phyloP scores from a whole-genome alignment of 2,329 filamentous ascomycete genomes.

The Aspergillus fructus region DNA sequence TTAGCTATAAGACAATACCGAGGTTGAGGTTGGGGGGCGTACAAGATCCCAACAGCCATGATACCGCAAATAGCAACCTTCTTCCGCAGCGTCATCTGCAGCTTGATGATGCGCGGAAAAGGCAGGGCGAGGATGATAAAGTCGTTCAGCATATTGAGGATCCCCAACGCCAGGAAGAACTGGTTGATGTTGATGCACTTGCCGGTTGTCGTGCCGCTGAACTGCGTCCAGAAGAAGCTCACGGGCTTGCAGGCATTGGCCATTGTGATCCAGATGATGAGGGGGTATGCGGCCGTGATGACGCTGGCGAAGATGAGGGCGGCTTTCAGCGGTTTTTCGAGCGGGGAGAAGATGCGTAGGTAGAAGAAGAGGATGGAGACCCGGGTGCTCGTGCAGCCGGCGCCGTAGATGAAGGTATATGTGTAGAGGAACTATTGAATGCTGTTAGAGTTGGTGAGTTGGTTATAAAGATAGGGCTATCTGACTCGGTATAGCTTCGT shows the following conservation, averaged over 20 bases:
- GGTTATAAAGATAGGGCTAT: background rate
- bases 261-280: conserved; percentile 16
- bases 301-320: conserved; percentile 7
- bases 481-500: conserved; percentile 13
- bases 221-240: conserved; percentile 19
- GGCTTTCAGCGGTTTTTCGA: conserved; percentile 10
- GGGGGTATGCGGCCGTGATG: conserved; percentile 13
- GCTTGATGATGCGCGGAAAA: conserved; percentile 8
- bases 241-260: conserved; percentile 13
- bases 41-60: conserved; percentile 20
- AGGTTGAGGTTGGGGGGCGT: background rate
- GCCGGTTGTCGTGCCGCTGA: background rate
- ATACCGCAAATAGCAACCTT: conserved; percentile 16
- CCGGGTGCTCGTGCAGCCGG: conserved; percentile 17
- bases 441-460: background rate
- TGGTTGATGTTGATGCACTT: background rate
- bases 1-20: too few relatives aligned
- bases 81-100: conserved; percentile 14
- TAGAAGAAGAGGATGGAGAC: conserved; percentile 26
- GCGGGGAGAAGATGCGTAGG: conserved; percentile 19
- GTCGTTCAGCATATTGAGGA: background rate
- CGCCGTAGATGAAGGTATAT: conserved; percentile 18
- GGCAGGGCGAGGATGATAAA: background rate
- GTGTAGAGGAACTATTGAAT: conserved; percentile 11
- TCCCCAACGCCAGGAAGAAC: background rate